Percentiles rank a stretch among this genome's conserved stretches.
These are phyloP conservation scores for Hypoxylon intermedium DNA, from an alignment of 495 filamentous ascomycete genomes.

Conservation along the genomic window DNA sequence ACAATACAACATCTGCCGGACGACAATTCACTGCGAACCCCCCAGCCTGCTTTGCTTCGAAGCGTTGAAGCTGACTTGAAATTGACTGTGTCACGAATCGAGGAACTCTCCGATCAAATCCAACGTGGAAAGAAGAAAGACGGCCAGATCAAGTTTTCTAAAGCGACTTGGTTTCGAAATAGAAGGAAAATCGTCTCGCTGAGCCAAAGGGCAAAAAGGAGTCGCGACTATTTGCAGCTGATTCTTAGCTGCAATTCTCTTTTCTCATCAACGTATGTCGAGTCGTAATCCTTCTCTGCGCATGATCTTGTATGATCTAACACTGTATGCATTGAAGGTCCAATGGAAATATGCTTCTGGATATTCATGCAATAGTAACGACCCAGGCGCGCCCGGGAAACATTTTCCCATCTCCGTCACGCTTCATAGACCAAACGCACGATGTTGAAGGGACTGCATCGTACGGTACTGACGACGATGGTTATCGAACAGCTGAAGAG, in stretches of 20 bases:
- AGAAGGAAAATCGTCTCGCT: neutral
- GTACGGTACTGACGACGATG: too few species aligned
- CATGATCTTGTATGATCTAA: neutral
- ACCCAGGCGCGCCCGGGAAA: neutral
- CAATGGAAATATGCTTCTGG: slow-evolving; percentile 14
- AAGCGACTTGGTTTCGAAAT: slow-evolving; percentile 7
- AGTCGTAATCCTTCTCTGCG: neutral
- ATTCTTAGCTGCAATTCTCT: slow-evolving; percentile 2
- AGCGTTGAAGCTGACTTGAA: neutral
- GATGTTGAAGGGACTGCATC: neutral
- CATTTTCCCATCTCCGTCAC: neutral
- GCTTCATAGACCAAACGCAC: neutral
- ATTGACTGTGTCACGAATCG: slow-evolving; percentile 1
- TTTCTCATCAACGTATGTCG: slow-evolving; percentile 10
- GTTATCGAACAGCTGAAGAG: too few species aligned
- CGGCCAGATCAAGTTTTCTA: neutral
- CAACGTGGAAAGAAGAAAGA: neutral
- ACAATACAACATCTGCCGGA: slow-evolving; percentile 1
- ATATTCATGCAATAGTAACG: slow-evolving; percentile 12
- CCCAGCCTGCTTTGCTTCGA: neutral
- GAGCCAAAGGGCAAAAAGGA: slow-evolving; percentile 8
- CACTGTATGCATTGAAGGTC: neutral
- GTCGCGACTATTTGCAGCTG: neutral
- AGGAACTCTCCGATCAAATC: neutral
- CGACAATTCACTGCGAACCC: neutral